Base-by-base conservation (phyloP, 768 basidiomycete genomes). In the Xerocomellus dryophilus region DNA sequence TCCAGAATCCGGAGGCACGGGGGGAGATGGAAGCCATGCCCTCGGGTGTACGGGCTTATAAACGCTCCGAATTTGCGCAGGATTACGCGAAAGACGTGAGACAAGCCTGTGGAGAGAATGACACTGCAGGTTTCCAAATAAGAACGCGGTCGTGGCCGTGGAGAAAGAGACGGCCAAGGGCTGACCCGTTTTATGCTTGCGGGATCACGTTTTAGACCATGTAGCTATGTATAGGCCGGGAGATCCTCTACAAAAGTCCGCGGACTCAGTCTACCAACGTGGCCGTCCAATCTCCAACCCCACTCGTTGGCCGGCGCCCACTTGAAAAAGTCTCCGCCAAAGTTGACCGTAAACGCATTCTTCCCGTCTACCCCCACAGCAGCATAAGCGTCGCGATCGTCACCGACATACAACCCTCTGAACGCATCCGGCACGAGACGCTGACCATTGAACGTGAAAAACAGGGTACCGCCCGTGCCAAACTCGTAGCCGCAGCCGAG, bases 401-500 rank as follows among this genome's bases (percentile, higher is more conserved):
- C 65, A 18, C 78, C 76, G 14, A 83, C 60, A 59, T 85, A 87
- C 29, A 83, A 62, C 0, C 85, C 85, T 7, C 20, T 55, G 54
- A 56, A 56, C 7, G 85, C 86, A 31, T 73, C 64, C 0, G 78
- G 77, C 18, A 42, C 23, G 2, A 85, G 75, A 4, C 80, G 79
- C 18, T 63, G 47, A 14, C 85, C 85, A 49, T 87, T 85, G 61
- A 80, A 78, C 2, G 85, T 88, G 73, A 75, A 88, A 73, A 54
- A 54, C 11, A 86, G 56, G 18, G 70, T 63, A 5, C 62, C 55
- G 0, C 78, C 80, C 0, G 73, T 67, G 21, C 68, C 63, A 53
- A 83, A 85, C 57, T 81, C 79, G 66, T 84, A 86, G 3, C 84
- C 86, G 48, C 83, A 85, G 3, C 86, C 85, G 27, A 87, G 61